A percentile compares a stretch with the other conserved stretches of the same genome.
These are phyloP conservation scores for Solanum arcanum DNA, from an alignment of 257 asterid species.

Conservation along the genomic window DNA sequence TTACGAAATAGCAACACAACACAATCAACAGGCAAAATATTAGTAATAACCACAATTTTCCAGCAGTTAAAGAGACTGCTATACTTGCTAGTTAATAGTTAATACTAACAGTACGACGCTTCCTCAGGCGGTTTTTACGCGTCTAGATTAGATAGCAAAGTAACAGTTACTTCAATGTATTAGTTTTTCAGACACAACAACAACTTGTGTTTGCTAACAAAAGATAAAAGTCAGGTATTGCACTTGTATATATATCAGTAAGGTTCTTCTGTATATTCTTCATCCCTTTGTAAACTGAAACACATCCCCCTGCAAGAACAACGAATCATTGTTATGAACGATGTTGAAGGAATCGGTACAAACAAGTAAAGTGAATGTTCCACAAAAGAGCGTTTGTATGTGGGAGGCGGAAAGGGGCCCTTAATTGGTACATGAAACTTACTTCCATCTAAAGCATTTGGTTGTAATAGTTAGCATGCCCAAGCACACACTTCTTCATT, in stretches of 20 bases:
- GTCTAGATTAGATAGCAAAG: background rate
- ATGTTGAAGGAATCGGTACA: background rate
- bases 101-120: background rate
- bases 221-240: background rate
- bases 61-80: background rate
- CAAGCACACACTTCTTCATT: background rate
- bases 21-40: background rate
- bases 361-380: background rate
- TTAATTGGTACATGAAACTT: background rate
- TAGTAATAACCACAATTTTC: background rate
- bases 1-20: background rate
- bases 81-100: background rate
- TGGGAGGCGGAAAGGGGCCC: background rate
- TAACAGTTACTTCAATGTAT: background rate
- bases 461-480: background rate
- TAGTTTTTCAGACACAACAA: background rate
- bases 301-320: background rate
- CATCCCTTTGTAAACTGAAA: background rate
- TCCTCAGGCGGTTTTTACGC: background rate
- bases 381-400: background rate
- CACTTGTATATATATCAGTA: background rate
- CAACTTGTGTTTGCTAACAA: background rate
- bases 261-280: background rate
- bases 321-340: background rate
- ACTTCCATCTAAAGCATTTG: background rate